Conservation (phyloP, 2,329 filamentous ascomycete genomes). For the Talaromyces sp. region DNA sequence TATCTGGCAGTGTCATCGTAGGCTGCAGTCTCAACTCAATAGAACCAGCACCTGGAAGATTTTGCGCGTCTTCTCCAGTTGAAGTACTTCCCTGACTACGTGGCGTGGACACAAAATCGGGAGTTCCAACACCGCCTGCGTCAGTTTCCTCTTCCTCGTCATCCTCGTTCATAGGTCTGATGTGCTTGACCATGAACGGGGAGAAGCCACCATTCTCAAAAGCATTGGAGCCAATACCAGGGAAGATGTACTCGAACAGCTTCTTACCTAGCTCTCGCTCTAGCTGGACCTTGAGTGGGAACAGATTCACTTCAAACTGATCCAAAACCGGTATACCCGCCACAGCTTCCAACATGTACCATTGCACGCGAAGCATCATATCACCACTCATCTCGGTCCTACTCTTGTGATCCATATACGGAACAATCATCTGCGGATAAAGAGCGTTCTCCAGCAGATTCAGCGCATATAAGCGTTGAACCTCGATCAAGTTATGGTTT, state of each 20-base stretch:
- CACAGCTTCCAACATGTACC: slow-evolving; percentile 97
- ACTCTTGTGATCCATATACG: slow-evolving; percentile 70
- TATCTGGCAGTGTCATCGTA: slow-evolving; percentile 63
- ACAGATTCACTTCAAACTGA: slow-evolving; percentile 90
- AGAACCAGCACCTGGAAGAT: slow-evolving; percentile 65
- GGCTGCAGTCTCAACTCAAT: slow-evolving; percentile 80
- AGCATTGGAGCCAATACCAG: slow-evolving; percentile 64
- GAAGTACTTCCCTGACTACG: slow-evolving; percentile 39
- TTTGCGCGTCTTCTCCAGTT: slow-evolving; percentile 50
- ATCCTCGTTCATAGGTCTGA: slow-evolving; percentile 48
- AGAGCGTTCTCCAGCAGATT: slow-evolving; percentile 88
- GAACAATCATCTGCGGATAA: slow-evolving; percentile 93
- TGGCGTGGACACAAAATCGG: slow-evolving; percentile 38
- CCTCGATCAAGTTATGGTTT: slow-evolving; percentile 86
- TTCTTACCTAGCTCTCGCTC: slow-evolving; percentile 90
- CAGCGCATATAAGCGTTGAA: slow-evolving; percentile 81
- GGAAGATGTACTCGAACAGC: slow-evolving; percentile 97
- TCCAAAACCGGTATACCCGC: slow-evolving; percentile 97
- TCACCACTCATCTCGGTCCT: slow-evolving; percentile 59
- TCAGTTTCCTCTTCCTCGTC: slow-evolving; percentile 44
- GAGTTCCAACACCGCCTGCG: slow-evolving; percentile 53
- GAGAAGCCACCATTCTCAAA: slow-evolving; percentile 52
- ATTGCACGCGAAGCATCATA: slow-evolving; percentile 91
- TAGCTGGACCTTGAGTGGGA: slow-evolving; percentile 89
- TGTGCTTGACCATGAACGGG: slow-evolving; percentile 53